Evolutionary conservation across 331 rosid species (phyloP).

Genomic region (Spiraea crenata): DNA sequence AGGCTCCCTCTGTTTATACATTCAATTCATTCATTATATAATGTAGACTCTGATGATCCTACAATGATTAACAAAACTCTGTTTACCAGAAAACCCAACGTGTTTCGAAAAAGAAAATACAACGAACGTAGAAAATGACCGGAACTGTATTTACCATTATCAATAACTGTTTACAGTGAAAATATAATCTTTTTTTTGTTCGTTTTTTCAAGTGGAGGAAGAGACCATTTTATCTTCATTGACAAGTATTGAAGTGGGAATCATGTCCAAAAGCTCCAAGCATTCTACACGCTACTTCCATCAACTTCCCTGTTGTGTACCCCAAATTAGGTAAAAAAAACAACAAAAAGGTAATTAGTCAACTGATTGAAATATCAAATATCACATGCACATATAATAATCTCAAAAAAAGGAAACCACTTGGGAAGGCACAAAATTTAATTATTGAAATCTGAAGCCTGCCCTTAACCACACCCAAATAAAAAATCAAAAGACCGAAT

Average conservation of each 20-base stretch:
- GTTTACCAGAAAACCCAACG: slow-evolving; percentile 14
- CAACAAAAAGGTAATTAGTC: slow-evolving; percentile 30
- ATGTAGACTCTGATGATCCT: slow-evolving; percentile 33
- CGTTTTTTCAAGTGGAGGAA: slow-evolving; percentile 1
- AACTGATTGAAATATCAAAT: slow-evolving; percentile 24
- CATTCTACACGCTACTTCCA: slow-evolving; percentile 78
- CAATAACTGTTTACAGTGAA: slow-evolving; percentile 45
- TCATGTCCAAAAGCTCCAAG: slow-evolving; percentile 76
- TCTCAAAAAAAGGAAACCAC: neutral
- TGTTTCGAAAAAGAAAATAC: slow-evolving; percentile 20
- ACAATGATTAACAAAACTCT: slow-evolving; percentile 27
- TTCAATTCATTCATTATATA: slow-evolving; percentile 41
- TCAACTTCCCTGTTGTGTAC: slow-evolving; percentile 70
- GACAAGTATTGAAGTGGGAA: slow-evolving; percentile 59
- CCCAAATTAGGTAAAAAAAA: slow-evolving; percentile 20
- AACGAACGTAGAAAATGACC: slow-evolving; percentile 10
- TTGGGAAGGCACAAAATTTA: neutral
- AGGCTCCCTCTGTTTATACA: slow-evolving; percentile 36
- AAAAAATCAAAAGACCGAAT: neutral
- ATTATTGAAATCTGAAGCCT: slow-evolving; percentile 15
- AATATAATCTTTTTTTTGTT: slow-evolving; percentile 23
- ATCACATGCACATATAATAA: slow-evolving; percentile 19
- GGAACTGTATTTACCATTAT: slow-evolving; percentile 56
- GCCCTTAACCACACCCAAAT: neutral
- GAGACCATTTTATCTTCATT: slow-evolving; percentile 28